Base-by-base conservation (phyloP, 2,329 filamentous ascomycete species). In the Colletotrichum lindemuthianum region DNA sequence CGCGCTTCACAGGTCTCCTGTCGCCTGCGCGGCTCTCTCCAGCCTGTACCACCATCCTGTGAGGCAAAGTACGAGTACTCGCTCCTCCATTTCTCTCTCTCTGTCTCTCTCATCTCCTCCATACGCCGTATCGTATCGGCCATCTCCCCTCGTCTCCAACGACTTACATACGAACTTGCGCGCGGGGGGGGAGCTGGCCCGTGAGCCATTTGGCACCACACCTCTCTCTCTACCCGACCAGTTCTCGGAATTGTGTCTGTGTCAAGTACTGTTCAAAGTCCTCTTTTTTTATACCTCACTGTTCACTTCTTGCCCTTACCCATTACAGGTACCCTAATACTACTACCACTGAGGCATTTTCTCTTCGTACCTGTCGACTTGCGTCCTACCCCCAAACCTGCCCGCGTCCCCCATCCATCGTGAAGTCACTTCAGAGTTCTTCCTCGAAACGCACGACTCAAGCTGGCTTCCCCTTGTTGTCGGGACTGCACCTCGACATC, bases 311-410 rank as follows among this genome's bases (percentile, higher is more conserved):
- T 40, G 37, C 6, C 37, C 37, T 40, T 40, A 40, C 37, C 37
- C 37, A 13, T 40, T 13, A 3, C 37, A 56, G 43, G 51, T 55
- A 59, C 44, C 43, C 45, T 50, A 11, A 55, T 61, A 65, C 45
- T 61, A 65, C 45, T 65, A 55, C 61, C 44, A 65, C 61, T 65
- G 61, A 65, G 61, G 61, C 58, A 65, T 65, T 65, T 65, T 61
- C 32, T 55, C 55, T 65, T 49, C 15, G 50, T 60, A 43, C 40
- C 33, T 12, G 34, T 50, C 44, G 58, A 65, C 61, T 49, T 61
- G 59, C 49, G 33, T 16, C 36, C 52, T 60, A 65, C 61, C 58
- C 49, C 39, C 61, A 56, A 45, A 34, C 37, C 52, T 52, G 52
- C 47, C 50, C 39, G 36, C 40, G 41, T 11, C 52, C 53, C 53